Conservation (phyloP, 257 asterid species). For the Nicotiana undulata region DNA sequence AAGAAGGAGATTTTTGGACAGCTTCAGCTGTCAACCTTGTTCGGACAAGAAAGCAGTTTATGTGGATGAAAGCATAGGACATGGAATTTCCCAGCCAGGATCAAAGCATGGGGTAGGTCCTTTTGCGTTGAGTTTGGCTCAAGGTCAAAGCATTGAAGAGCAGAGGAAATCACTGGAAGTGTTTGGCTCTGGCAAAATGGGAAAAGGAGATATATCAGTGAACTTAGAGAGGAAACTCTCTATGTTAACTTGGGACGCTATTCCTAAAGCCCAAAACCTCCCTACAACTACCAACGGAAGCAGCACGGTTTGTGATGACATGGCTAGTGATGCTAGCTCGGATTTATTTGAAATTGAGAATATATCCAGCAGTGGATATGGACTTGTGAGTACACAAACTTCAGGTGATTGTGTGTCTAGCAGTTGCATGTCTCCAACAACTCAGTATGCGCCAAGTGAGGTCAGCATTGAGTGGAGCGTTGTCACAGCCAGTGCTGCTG, state of each 20-base stretch:
- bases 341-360: constrained; percentile 82
- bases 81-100: constrained; percentile 21
- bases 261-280: constrained; percentile 30
- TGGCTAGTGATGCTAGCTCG: constrained; percentile 77
- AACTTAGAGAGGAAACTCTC: constrained; percentile 67
- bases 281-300: constrained; percentile 23
- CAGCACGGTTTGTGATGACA: constrained; percentile 41
- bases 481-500: constrained; percentile 70
- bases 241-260: constrained; percentile 87
- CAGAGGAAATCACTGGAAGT: constrained; percentile 55
- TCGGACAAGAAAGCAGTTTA: constrained; percentile 39
- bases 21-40: constrained; percentile 53
- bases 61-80: constrained; percentile 9
- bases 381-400: constrained; percentile 1
- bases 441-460: constrained; percentile 67
- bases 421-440: constrained; percentile 45
- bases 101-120: constrained; percentile 2
- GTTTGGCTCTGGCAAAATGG: constrained; percentile 38
- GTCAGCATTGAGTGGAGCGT: constrained; percentile 83
- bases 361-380: constrained; percentile 33
- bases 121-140: not conserved
- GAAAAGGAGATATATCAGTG: constrained; percentile 29
- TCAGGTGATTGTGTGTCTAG: constrained; percentile 22
- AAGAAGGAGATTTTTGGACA: constrained; percentile 28
- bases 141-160: constrained; percentile 14